phyloP scores from a whole-genome alignment of 805 yeast genomes.

The Saccharomycopsis capsularis region DNA sequence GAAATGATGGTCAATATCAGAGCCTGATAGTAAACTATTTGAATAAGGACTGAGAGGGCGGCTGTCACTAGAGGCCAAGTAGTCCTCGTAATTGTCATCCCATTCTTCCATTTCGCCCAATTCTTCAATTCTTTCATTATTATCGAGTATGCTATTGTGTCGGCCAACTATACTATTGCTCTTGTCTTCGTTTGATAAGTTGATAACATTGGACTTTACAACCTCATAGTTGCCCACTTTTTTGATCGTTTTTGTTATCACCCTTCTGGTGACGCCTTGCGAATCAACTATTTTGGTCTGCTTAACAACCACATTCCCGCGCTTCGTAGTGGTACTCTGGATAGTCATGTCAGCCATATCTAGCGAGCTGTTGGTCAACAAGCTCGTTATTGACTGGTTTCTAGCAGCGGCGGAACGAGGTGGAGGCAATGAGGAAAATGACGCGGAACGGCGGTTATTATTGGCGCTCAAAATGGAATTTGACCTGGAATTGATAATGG shows the following conservation, averaged over 20 bases:
- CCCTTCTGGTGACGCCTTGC: slow-evolving; percentile 15
- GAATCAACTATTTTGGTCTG: slow-evolving; percentile 20
- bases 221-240: slow-evolving; percentile 20
- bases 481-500: not conserved
- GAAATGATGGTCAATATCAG: slow-evolving; percentile 12
- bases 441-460: slow-evolving; percentile 2
- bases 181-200: slow-evolving; percentile 4
- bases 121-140: slow-evolving; percentile 10
- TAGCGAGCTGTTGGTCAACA: slow-evolving; percentile 9
- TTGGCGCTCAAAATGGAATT: slow-evolving; percentile 7
- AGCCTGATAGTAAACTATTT: not conserved
- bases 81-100: slow-evolving; percentile 12
- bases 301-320: slow-evolving; percentile 14
- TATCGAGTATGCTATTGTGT: not conserved
- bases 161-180: not conserved
- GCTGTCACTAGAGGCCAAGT: not conserved
- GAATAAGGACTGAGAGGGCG: not conserved
- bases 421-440: slow-evolving; percentile 16
- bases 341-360: slow-evolving; percentile 20
- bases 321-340: slow-evolving; percentile 17
- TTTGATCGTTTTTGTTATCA: slow-evolving; percentile 17
- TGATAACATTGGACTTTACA: slow-evolving; percentile 19
- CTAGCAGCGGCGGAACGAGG: not conserved
- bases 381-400: slow-evolving; percentile 12
- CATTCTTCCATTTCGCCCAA: slow-evolving; percentile 15